Evolutionary conservation across 306 rosid genomes (phyloP).

Genomic region (Datisca glomerata): DNA sequence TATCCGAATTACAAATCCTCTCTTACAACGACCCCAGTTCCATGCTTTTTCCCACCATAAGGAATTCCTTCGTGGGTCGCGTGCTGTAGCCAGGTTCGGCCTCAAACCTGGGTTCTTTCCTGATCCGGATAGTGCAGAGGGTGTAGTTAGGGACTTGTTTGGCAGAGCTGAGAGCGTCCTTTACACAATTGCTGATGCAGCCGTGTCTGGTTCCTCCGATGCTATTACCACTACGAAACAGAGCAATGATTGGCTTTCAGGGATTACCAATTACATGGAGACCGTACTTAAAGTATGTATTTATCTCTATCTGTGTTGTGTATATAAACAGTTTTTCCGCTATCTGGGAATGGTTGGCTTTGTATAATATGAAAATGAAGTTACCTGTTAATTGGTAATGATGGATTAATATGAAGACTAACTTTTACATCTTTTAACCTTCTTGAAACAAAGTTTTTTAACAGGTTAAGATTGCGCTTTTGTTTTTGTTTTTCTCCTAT

Average conservation of each 20-base stretch:
- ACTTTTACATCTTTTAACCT: no score
- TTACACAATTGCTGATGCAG: constrained; percentile 83
- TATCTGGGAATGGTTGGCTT: no score
- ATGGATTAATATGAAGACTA: no score
- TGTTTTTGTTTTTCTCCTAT: background rate
- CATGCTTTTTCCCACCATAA: constrained; percentile 17
- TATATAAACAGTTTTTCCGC: no score
- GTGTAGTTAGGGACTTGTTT: constrained; percentile 33
- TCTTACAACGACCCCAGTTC: constrained; percentile 28
- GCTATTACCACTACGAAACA: constrained; percentile 33
- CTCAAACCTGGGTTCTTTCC: constrained; percentile 44
- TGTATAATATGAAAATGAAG: no score
- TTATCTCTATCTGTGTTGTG: background rate
- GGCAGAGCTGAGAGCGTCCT: constrained; percentile 60
- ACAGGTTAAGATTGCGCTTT: background rate
- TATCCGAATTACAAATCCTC: constrained; percentile 14
- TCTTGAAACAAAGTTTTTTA: background rate
- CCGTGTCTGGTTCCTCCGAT: constrained; percentile 56
- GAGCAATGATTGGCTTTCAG: constrained; percentile 79
- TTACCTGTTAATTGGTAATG: no score
- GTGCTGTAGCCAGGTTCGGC: constrained; percentile 42
- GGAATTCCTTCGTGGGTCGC: constrained; percentile 48
- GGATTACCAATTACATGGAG: constrained; percentile 75
- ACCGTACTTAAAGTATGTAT: constrained; percentile 52
- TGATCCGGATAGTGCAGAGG: constrained; percentile 40